A percentile compares a stretch with the other conserved stretches of the same genome.
Evolutionary conservation across 2,329 filamentous ascomycete species (phyloP).

Genomic region (Hortaea werneckii): DNA sequence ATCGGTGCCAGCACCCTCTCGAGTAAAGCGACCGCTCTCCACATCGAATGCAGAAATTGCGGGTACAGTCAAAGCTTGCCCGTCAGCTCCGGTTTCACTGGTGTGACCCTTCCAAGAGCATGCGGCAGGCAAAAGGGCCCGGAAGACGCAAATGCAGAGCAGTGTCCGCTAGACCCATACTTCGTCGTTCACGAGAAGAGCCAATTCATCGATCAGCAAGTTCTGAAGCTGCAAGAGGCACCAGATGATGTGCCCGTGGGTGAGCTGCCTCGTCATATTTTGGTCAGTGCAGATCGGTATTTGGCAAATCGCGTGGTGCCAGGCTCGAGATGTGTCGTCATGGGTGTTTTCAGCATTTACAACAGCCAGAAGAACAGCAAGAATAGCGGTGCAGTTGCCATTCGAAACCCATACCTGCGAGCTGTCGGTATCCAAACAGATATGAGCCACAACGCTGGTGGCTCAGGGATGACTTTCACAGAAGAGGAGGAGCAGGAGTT

Average conservation of each 20-base stretch:
- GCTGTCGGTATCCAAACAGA: constrained; percentile 89
- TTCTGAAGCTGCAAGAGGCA: constrained; percentile 94
- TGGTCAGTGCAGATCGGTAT: constrained; percentile 93
- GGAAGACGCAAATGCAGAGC: constrained; percentile 54
- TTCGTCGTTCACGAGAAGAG: constrained; percentile 92
- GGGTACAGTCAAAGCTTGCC: constrained; percentile 59
- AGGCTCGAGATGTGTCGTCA: constrained; percentile 86
- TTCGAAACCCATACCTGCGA: constrained; percentile 87
- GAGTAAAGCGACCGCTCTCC: constrained; percentile 80
- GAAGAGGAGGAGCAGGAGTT: constrained; percentile 98
- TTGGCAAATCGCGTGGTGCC: constrained; percentile 92
- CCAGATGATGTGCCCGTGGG: constrained; percentile 96
- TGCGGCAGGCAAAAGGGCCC: constrained; percentile 50
- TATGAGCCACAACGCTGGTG: constrained; percentile 73
- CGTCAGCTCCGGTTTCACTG: constrained; percentile 76
- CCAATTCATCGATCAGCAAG: constrained; percentile 92
- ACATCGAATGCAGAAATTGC: constrained; percentile 84
- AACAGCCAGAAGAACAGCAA: constrained; percentile 75
- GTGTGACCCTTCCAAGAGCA: constrained; percentile 69
- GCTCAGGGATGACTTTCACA: constrained; percentile 60
- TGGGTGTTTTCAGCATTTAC: constrained; percentile 97
- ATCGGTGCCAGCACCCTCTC: constrained; percentile 95
- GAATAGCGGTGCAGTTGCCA: constrained; percentile 75
- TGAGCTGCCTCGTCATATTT: constrained; percentile 85
- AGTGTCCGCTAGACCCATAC: constrained; percentile 89